A percentile compares a stretch with the other conserved stretches of the same genome.
Conservation (phyloP, 768 basidiomycete species). For the Kwoniella mangroviensis region DNA sequence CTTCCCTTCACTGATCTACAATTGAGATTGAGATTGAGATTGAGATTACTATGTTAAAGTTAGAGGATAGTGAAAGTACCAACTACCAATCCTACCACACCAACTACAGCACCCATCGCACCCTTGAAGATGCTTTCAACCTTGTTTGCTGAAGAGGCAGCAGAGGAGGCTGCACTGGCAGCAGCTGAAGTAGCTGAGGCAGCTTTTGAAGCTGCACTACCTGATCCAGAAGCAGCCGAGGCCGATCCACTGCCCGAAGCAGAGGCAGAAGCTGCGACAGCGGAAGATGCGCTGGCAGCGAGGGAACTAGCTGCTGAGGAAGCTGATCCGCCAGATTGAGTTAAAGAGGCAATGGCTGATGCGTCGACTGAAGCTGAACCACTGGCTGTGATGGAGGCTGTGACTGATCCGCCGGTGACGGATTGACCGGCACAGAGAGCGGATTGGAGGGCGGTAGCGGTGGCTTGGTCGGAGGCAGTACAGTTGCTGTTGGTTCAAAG, state of each 20-base stretch:
- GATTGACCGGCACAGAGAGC: slow-evolving; percentile 37
- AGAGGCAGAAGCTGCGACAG: background rate
- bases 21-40: too few species aligned
- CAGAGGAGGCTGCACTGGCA: slow-evolving; percentile 1
- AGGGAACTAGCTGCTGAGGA: slow-evolving; percentile 25
- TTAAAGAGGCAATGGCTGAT: slow-evolving; percentile 19
- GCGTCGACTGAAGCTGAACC: slow-evolving; percentile 29
- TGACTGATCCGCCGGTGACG: slow-evolving; percentile 39
- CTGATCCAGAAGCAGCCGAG: background rate
- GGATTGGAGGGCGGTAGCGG: slow-evolving; percentile 42
- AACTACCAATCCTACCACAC: slow-evolving; percentile 20
- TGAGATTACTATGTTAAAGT: background rate
- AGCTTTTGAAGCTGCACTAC: slow-evolving; percentile 6
- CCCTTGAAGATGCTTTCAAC: slow-evolving; percentile 21
- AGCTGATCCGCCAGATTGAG: slow-evolving; percentile 22
- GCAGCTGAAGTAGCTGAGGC: slow-evolving; percentile 20
- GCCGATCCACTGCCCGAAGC: slow-evolving; percentile 13
- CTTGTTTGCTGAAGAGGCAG: slow-evolving; percentile 13
- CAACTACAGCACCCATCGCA: slow-evolving; percentile 9
- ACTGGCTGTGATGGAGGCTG: slow-evolving; percentile 35
- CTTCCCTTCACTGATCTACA: too few species aligned
- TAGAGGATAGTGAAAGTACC: slow-evolving; percentile 22
- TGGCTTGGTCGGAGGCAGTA: slow-evolving; percentile 43
- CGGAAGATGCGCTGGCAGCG: slow-evolving; percentile 10
- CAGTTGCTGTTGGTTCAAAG: slow-evolving; percentile 37